Base-by-base conservation (phyloP, 176 grass and related monocot genomes). In the Musa itinerans region DNA sequence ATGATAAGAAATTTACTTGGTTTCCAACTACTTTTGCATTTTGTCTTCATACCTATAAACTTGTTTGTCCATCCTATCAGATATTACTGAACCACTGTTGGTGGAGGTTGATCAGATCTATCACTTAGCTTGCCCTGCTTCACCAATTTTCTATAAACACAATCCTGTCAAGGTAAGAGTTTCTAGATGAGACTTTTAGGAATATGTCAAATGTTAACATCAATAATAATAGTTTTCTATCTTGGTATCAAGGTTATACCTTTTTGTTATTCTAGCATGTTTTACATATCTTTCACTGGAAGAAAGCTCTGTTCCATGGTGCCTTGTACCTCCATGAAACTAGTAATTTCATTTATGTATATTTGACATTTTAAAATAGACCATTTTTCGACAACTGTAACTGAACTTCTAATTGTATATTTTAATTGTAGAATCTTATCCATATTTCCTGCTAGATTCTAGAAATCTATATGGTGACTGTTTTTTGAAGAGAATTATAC, bases 61-160 rank as follows among this genome's bases (percentile, higher is more conserved):
- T 53, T 77, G 7, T 65, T 51, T 43, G 4, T 65, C 61, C 25
- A 25, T 25, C 53, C 11, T 63, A 17, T 48, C 58, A 79, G 82
- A 96, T 62, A 90, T 96, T 15, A 86, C 89, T 50, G 89, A 96
- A 65, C 87, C 89, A 26, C 84, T 96, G 20, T 75, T 96, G 48
- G 85, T 96, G 77, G 93, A 96, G 81, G 93, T 96, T 56, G 93
- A 96, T 81, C 89, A 89, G 88, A 90, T 92, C 81, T 96, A 96
- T 79, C 93, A 96, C 71, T 90, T 96, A 27, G 76, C 76, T 69
- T 78, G 76, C 52, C 65, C 76, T 50, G 76, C 76, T 12, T 78
- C 76, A 21, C 63, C 76, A 78, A 69, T 78, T 49, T 78, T 78
- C 75, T 77, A 77, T 24, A 77, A 77, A 23, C 61, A 77, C 58